Evolutionary conservation across 2,329 filamentous ascomycete genomes (phyloP).

Genomic region (Colletotrichum tofieldiae): DNA sequence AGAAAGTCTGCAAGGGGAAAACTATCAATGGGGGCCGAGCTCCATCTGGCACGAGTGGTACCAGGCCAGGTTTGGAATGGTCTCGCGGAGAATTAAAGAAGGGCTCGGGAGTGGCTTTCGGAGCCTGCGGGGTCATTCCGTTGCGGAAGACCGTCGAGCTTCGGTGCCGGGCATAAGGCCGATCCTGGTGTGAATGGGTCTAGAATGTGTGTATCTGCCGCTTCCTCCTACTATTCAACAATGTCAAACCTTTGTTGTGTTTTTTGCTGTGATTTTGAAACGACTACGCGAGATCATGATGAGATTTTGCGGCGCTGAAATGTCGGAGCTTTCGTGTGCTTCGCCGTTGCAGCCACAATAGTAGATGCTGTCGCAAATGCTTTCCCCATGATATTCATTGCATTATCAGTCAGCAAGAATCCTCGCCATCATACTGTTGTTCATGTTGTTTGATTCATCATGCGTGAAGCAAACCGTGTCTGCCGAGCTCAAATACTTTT

Average conservation of each 20-base stretch:
- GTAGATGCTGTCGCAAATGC: no score
- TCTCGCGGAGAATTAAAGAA: not conserved
- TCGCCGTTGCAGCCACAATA: no score
- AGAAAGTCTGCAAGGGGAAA: constrained; percentile 27
- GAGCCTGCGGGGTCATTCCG: not conserved
- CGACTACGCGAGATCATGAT: no score
- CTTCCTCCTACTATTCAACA: not conserved
- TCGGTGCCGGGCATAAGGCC: not conserved
- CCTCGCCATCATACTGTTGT: not conserved
- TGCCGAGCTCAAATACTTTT: not conserved
- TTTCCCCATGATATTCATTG: not conserved
- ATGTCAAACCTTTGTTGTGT: no score
- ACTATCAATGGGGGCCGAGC: constrained; percentile 29
- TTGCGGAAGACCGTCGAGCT: not conserved
- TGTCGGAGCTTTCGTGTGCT: no score
- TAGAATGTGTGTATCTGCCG: not conserved
- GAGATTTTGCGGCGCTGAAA: no score
- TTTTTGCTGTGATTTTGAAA: no score
- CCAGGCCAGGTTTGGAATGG: constrained; percentile 1
- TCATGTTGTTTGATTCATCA: no score
- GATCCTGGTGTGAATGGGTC: not conserved
- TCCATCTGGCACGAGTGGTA: not conserved
- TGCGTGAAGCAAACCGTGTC: not conserved
- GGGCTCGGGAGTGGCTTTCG: constrained; percentile 3
- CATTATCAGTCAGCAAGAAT: not conserved